Evolutionary conservation across 73 alveolate species (phyloP), one percentile per base, ranked within the genome.

Genomic region (Paramecium caudatum): DNA sequence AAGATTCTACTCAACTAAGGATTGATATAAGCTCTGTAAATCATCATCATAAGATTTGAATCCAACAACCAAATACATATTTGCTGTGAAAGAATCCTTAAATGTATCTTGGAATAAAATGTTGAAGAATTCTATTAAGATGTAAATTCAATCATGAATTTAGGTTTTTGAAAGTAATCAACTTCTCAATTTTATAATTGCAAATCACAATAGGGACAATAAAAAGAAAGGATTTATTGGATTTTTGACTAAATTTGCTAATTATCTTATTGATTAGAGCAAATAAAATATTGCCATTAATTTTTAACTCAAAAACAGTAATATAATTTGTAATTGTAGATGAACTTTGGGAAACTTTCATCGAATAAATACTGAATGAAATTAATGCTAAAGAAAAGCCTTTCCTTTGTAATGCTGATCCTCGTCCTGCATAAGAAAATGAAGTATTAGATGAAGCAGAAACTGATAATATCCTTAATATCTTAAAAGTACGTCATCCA

Each of bases 391-490:
- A 15, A 34, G 83, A 65, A 21, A 65, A 65, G 34, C 83, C 83
- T 0, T 65, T 30, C 7, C 34, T 65, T n/a, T 65, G 83, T 65
- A 65, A 65, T 65, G 83, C 49, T 15, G 34, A 65, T 65, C 83
- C 83, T 32, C 27, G 80, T 27, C 80, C 80, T 27, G 30, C 46
- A 27, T 55, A 55, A 55, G 80, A 55, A 55, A 16, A 37, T 21
- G 80, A 55, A 10, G 80, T 55, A 27, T 43, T 55, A 27, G 80
- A 55, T 23, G 80, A 55, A 55, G 3, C 23, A 55, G 80, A 55
- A 55, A 55, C 80, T 23, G 80, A 55, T 10, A 55, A 55, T 5
- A 55, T 55, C 17, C 30, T 55, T 16, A 55, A 55, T 21, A 55
- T 55, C n/a, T 25, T 55, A 27, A 55, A 43, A 55, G 80, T 55